Conservation (phyloP, 116 monocot species). For the Trichopus zeylanicus region DNA sequence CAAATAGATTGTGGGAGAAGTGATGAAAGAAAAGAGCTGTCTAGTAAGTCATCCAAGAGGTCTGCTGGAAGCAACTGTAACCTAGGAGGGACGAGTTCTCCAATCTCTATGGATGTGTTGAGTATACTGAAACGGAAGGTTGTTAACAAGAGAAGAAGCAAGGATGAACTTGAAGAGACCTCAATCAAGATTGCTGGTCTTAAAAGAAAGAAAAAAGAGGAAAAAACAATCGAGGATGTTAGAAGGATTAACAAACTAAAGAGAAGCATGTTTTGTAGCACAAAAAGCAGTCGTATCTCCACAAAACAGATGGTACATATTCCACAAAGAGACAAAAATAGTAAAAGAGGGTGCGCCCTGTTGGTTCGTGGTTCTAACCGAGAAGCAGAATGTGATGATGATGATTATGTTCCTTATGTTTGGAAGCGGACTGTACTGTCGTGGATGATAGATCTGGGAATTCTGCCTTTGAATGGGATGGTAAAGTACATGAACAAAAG, state of each 20-base stretch:
- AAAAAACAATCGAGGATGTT: neutral
- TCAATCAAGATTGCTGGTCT: slow-evolving; percentile 12
- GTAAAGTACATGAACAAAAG: slow-evolving; percentile 83
- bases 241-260: slow-evolving; percentile 3
- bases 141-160: slow-evolving; percentile 32
- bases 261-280: neutral
- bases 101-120: slow-evolving; percentile 31
- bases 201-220: slow-evolving; percentile 10
- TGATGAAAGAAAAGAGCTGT: neutral
- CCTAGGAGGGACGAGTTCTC: slow-evolving; percentile 3
- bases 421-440: slow-evolving; percentile 70
- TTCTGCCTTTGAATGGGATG: slow-evolving; percentile 43
- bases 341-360: slow-evolving; percentile 33
- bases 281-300: slow-evolving; percentile 7
- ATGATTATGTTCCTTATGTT: slow-evolving; percentile 47
- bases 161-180: slow-evolving; percentile 8
- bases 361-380: slow-evolving; percentile 33
- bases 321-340: slow-evolving; percentile 18
- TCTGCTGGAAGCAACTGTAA: slow-evolving; percentile 1
- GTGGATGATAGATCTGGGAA: slow-evolving; percentile 89
- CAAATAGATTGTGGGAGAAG: slow-evolving; percentile 6
- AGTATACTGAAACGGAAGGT: slow-evolving; percentile 52
- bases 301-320: slow-evolving; percentile 7
- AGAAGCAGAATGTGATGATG: slow-evolving; percentile 16
- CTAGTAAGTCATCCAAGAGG: slow-evolving; percentile 6